phyloP scores from a whole-genome alignment of 2,329 filamentous ascomycete genomes.

The Corynespora cassiicola region DNA sequence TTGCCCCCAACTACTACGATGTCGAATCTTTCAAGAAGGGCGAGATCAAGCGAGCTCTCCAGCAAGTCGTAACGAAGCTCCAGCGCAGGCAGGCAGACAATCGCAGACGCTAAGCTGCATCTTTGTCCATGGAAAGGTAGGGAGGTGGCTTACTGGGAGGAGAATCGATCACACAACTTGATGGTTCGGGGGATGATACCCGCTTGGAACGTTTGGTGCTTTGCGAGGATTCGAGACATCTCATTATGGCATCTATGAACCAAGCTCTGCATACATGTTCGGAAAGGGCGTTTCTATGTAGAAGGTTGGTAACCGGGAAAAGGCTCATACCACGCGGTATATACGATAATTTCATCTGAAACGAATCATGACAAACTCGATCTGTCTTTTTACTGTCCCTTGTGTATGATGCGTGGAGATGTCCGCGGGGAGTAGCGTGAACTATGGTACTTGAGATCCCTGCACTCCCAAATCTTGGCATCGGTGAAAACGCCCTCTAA shows the following conservation, averaged over 20 bases:
- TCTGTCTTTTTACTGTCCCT: no score
- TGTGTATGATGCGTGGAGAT: no score
- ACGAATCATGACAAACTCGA: no score
- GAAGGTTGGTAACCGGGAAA: no score
- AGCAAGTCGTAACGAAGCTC: conserved; percentile 62
- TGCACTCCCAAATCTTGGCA: no score
- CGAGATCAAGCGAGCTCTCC: conserved; percentile 75
- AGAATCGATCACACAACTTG: background rate
- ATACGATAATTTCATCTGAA: no score
- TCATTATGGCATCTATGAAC: conserved; percentile 1
- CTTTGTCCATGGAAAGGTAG: background rate
- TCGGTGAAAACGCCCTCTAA: conserved; percentile 17
- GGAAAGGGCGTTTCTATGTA: no score
- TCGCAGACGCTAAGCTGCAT: conserved; percentile 15
- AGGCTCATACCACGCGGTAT: no score
- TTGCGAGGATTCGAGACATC: background rate
- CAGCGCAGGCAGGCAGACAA: conserved; percentile 55
- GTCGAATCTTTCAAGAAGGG: conserved; percentile 81
- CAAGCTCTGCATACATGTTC: no score
- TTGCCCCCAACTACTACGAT: conserved; percentile 93
- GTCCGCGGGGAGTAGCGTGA: no score
- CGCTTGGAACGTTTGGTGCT: background rate
- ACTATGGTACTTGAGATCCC: no score
- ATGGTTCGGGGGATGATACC: background rate
- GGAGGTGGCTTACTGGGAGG: background rate